Conservation (phyloP, 345 rosid genomes). For the Lagerstroemia speciosa region DNA sequence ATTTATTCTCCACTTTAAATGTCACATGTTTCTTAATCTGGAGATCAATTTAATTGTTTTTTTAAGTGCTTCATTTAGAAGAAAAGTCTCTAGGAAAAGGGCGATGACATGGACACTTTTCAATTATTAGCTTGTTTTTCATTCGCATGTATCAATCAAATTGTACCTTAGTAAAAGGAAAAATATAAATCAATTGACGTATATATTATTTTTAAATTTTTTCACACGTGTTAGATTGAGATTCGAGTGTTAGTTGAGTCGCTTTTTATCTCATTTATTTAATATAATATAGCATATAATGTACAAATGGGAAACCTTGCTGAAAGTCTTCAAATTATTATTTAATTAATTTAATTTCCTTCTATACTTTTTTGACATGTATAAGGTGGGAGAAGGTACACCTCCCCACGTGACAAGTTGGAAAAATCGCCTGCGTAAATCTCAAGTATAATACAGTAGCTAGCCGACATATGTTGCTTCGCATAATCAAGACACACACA, state of each 20-base stretch:
- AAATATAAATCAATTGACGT: too few species aligned
- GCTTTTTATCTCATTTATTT: background rate
- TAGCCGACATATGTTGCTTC: slow-evolving; percentile 5
- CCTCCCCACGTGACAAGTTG: slow-evolving; percentile 3
- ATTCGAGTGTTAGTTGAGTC: too few species aligned
- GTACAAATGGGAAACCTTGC: background rate
- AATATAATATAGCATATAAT: too few species aligned
- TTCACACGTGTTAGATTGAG: too few species aligned
- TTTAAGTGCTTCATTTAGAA: background rate
- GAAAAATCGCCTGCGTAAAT: slow-evolving; percentile 1
- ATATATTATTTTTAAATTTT: too few species aligned
- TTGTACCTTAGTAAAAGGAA: background rate
- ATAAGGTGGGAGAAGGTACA: background rate
- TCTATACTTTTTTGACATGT: background rate
- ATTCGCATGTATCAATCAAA: background rate
- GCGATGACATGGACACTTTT: background rate
- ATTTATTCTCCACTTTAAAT: background rate
- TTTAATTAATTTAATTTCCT: background rate
- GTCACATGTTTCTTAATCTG: background rate
- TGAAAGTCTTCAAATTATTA: background rate
- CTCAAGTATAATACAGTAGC: background rate
- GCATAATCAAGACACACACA: background rate
- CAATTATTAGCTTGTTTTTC: background rate
- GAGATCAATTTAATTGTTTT: background rate
- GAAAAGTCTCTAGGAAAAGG: background rate